Percentiles rank a stretch among this genome's conserved stretches.
These are phyloP conservation scores for Globisporangium barbulae DNA, from an alignment of 352 stramenopile species.

Conservation along the genomic window DNA sequence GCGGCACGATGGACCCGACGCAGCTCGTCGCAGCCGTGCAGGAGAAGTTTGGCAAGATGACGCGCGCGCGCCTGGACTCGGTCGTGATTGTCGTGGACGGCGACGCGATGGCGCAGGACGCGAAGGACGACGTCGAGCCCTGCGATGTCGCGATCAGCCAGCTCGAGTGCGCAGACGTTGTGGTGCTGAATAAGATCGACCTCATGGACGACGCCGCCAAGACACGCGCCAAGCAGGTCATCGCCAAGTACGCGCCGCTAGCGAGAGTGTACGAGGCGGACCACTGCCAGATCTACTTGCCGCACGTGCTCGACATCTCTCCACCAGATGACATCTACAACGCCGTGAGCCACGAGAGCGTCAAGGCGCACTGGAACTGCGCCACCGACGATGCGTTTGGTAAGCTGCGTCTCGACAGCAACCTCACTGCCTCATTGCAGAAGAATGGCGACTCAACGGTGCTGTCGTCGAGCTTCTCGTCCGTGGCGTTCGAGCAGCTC, in stretches of 20 bases:
- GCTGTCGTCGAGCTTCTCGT: constrained; percentile 26
- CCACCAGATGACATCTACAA: constrained; percentile 50
- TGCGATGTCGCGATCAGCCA: constrained; percentile 54
- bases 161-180: constrained; percentile 67
- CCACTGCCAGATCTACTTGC: constrained; percentile 60
- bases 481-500: constrained; percentile 43
- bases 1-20: constrained; percentile 68
- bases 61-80: constrained; percentile 68
- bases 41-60: constrained; percentile 78
- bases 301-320: constrained; percentile 67
- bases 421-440: neutral
- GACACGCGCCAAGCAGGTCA: constrained; percentile 25
- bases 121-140: constrained; percentile 17
- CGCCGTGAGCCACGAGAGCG: constrained; percentile 62
- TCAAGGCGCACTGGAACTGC: constrained; percentile 58
- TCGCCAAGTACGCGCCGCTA: constrained; percentile 40
- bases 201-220: constrained; percentile 39
- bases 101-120: constrained; percentile 56
- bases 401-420: constrained; percentile 31
- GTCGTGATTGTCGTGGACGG: constrained; percentile 78
- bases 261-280: constrained; percentile 68
- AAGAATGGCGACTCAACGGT: neutral
- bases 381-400: constrained; percentile 30
- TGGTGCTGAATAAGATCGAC: constrained; percentile 84
- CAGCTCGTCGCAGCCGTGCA: constrained; percentile 62